Base-by-base conservation (phyloP, 192 early-diverging fungal species). In the Coemansia sp. region DNA sequence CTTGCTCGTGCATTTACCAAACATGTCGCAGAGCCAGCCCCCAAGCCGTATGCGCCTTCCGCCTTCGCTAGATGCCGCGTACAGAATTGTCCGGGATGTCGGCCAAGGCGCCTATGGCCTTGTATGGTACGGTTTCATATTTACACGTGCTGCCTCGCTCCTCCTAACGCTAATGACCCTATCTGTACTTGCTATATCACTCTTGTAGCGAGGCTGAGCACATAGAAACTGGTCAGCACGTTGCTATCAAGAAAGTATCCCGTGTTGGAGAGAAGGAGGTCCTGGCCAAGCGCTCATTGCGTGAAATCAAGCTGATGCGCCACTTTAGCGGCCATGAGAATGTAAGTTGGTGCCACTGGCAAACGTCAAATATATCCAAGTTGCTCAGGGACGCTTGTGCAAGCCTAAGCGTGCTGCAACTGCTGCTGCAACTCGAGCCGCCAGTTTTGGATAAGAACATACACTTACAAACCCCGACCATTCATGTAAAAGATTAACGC, bases 261-360 rank as follows among this genome's bases (percentile, higher is more conserved):
- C 87, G 87, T 54, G 87, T 92, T 50, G 93, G 92, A 70, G 90
- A 92, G 59, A 88, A 91, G 75, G 86, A 88, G 38, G 90, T 96
- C 52, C 84, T 94, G 25, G 91, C 93, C 11, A 94, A 95, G 79
- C 84, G 95, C 53, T 92, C 90, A 37, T 69, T 97, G 50, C 86
- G 95, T 29, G 95, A 97, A 80, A 86, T 97, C 66, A 97, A 97
- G 74, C 81, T 97, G 10, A 85, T 97, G 67, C 83, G 88, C 51
- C 94, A 97, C 67, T 91, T 97, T 55, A 93, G 90, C 68, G 94
- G 94, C 35, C 92, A 97, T 67, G 94, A 98, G 62, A 98, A 98
- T 79, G 83, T 88, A 67, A 51, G 43, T 50, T 53, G 25, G 12
- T 23, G 48, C 23, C 45, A 24, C 27, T 11, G 38, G 11, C 37